A percentile compares a stretch with the other conserved stretches of the same genome.
phyloP scores from a whole-genome alignment of 495 filamentous ascomycete species.

The Annulohypoxylon bovei region DNA sequence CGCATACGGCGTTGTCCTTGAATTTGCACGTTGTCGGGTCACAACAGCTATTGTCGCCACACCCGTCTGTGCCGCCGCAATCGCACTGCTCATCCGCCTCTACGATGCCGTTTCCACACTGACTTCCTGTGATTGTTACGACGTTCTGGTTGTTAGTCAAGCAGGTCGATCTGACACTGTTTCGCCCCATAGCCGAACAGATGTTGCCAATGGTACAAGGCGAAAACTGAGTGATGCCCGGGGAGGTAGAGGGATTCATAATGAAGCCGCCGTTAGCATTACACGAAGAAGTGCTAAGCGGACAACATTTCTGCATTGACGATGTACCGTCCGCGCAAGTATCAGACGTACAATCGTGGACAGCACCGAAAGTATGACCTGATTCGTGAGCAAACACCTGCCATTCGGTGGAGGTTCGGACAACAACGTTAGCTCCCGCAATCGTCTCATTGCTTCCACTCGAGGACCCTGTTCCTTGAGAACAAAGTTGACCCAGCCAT shows the following conservation, averaged over 20 bases:
- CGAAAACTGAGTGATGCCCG: conserved; percentile 80
- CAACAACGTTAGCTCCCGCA: conserved; percentile 89
- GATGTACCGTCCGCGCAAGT: conserved; percentile 71
- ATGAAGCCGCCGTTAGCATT: conserved; percentile 81
- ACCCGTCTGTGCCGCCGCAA: conserved; percentile 81
- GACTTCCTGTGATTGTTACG: conserved; percentile 82
- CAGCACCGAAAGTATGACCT: conserved; percentile 94
- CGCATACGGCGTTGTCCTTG: conserved; percentile 77
- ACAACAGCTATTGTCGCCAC: conserved; percentile 82
- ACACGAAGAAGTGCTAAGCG: conserved; percentile 73
- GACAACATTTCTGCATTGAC: conserved; percentile 84
- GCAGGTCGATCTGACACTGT: conserved; percentile 79
- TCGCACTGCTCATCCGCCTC: conserved; percentile 95
- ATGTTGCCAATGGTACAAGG: conserved; percentile 92
- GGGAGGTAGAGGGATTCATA: conserved; percentile 91
- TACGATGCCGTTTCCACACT: conserved; percentile 97
- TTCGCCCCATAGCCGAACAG: conserved; percentile 86
- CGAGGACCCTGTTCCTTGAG: conserved; percentile 61
- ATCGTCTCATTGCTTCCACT: conserved; percentile 70
- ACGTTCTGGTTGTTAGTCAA: conserved; percentile 84
- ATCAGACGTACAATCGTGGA: conserved; percentile 82
- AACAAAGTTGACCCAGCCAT: conserved; percentile 91
- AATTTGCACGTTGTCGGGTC: conserved; percentile 91
- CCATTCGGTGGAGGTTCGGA: conserved; percentile 86
- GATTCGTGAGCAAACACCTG: conserved; percentile 97